Conservation (phyloP, 2,329 filamentous ascomycete species). For the Emergomyces africanus region DNA sequence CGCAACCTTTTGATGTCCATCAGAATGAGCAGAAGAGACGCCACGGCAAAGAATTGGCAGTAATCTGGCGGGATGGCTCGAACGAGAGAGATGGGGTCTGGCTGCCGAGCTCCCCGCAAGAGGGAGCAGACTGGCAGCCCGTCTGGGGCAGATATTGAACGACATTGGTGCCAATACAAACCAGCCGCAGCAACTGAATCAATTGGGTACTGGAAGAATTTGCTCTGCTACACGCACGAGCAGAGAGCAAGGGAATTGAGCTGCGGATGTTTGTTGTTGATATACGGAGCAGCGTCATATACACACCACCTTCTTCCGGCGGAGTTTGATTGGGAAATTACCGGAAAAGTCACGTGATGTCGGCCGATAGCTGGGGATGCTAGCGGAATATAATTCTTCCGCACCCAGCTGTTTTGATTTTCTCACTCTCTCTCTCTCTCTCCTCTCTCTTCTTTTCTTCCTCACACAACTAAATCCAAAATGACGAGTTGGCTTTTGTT, state of each 20-base stretch:
- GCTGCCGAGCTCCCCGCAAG: slow-evolving; percentile 20
- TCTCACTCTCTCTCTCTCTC: slow-evolving; percentile 1
- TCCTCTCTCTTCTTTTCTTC: slow-evolving; percentile 37
- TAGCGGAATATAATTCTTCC: background rate
- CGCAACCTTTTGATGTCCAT: slow-evolving; percentile 31
- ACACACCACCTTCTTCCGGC: background rate
- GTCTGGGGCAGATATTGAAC: slow-evolving; percentile 26
- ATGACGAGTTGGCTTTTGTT: slow-evolving; percentile 58
- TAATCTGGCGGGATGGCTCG: slow-evolving; percentile 12
- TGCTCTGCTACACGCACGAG: background rate
- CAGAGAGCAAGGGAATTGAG: background rate
- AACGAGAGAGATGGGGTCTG: slow-evolving; percentile 12
- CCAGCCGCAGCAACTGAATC: background rate
- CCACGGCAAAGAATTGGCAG: slow-evolving; percentile 22
- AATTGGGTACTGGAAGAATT: background rate
- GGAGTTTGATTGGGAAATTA: background rate
- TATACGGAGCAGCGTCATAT: background rate
- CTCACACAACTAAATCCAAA: slow-evolving; percentile 63
- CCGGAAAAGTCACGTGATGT: background rate
- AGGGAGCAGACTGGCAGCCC: slow-evolving; percentile 21
- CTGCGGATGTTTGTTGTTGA: background rate
- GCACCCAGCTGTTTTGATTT: background rate
- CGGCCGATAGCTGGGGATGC: background rate
- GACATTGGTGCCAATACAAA: slow-evolving; percentile 15
- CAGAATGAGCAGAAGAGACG: slow-evolving; percentile 26